Base-by-base conservation (phyloP, 2,329 filamentous ascomycete species). In the Fusarium sulawesiense region DNA sequence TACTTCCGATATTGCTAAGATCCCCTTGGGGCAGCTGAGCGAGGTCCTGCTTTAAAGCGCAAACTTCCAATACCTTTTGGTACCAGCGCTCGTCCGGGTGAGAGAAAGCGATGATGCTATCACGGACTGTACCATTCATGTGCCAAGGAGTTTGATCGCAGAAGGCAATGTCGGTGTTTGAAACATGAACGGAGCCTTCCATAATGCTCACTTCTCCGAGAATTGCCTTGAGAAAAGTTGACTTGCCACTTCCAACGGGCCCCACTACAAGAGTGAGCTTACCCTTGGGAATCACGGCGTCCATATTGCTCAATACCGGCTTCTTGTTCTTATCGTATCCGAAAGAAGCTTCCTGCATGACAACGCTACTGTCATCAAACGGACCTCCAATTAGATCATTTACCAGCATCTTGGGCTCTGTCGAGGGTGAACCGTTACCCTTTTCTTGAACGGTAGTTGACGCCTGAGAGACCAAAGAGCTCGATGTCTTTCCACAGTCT, bases 201-300 rank as follows among this genome's bases (percentile, higher is more conserved):
- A 64, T 61, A n/a, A 72, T 23, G 4, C 37, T 2, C 13, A 72
- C 40, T 56, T 79, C 77, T 11, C 77, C 76, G 0, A 80, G 72
- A 0, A 81, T 54, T 13, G 74, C 64, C 32, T 78, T 75, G 32
- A 80, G 65, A 3, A 80, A 59, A 4, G 77, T 78, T 1, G 76
- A 78, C 58, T 81, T 82, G 12, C 80, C 80, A 25, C 73, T 78
- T 0, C 79, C 80, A 0, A 82, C 77, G 0, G 79, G 79, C 0
- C 80, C 80, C 8, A 79, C 63, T 4, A 81, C 25, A 6, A 78
- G 66, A 27, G 67, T 59, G 5, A 73, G 29, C 14, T 64, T 72
- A 0, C 63, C 54, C 6, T 18, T 0, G 2, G 70, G 70, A 1
- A 71, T 13, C 0, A 60, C 34, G 1, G 30, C 51, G 6, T 49